A percentile compares a stretch with the other conserved stretches of the same genome.
Conservation (phyloP, 2,329 filamentous ascomycete species). For the Didymella pinodella region DNA sequence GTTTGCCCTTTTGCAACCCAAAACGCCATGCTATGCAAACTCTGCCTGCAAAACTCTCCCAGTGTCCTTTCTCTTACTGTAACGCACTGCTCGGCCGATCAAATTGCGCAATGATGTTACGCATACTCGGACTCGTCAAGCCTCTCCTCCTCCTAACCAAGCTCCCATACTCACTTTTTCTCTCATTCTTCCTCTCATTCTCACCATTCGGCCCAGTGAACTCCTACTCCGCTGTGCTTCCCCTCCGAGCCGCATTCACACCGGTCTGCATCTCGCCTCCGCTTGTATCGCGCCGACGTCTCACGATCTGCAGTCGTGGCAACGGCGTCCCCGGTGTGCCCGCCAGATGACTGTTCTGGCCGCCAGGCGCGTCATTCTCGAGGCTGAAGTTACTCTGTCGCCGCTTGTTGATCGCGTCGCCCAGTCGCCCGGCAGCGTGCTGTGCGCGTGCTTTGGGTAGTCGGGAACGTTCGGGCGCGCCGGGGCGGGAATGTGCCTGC, state of each 20-base stretch:
- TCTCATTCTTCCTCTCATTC: background rate
- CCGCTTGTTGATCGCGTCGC: conserved; percentile 39
- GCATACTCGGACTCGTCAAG: conserved; percentile 10
- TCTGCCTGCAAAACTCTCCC: background rate
- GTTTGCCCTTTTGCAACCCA: conserved; percentile 37
- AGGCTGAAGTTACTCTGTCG: conserved; percentile 37
- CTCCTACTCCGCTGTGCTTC: conserved; percentile 19
- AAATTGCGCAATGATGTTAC: conserved; percentile 7
- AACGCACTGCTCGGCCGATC: background rate
- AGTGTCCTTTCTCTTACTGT: background rate
- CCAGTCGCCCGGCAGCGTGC: conserved; percentile 30
- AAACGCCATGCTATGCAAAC: conserved; percentile 20
- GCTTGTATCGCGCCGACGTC: conserved; percentile 46
- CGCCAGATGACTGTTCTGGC: conserved; percentile 1
- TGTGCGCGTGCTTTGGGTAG: conserved; percentile 45
- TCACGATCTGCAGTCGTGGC: conserved; percentile 44
- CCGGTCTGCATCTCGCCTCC: conserved; percentile 42
- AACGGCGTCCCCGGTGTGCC: conserved; percentile 30
- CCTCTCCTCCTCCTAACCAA: conserved; percentile 13
- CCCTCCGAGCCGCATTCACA: conserved; percentile 21
- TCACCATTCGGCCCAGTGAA: background rate
- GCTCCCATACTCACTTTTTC: conserved; percentile 7
- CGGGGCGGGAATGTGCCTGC: conserved; percentile 29
- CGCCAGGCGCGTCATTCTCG: conserved; percentile 34
- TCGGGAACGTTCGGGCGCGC: conserved; percentile 29